phyloP scores from a whole-genome alignment of 768 basidiomycete genomes.

The Vishniacozyma victoriae region DNA sequence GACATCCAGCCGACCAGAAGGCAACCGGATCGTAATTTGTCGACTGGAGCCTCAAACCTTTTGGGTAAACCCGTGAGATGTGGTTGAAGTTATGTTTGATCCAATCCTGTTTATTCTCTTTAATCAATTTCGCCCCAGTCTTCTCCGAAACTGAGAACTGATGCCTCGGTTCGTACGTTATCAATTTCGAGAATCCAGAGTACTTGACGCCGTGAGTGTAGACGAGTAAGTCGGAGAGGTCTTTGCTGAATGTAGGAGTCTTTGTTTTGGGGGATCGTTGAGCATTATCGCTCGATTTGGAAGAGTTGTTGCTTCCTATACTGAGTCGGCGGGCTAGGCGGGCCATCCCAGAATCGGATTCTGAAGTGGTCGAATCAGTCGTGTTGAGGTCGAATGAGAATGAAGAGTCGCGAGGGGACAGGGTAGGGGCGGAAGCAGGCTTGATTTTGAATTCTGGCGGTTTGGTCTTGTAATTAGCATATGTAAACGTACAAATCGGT shows the following conservation, averaged over 20 bases:
- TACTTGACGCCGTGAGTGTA: conserved; percentile 96
- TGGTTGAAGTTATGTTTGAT: conserved; percentile 82
- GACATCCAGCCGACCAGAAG: conserved; percentile 82
- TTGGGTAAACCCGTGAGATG: conserved; percentile 79
- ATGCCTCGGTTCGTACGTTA: conserved; percentile 76
- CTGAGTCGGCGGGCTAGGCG: conserved; percentile 27
- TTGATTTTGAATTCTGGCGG: conserved; percentile 5
- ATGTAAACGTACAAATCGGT: background rate
- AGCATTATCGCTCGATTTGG: too few species aligned
- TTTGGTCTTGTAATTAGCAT: conserved; percentile 12
- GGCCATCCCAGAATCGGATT: conserved; percentile 25
- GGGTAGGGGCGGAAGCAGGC: conserved; percentile 6
- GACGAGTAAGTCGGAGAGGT: conserved; percentile 68
- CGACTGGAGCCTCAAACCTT: conserved; percentile 70
- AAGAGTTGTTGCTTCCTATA: too few species aligned
- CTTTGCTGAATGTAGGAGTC: conserved; percentile 53
- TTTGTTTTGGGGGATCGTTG: too few species aligned
- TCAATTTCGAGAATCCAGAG: conserved; percentile 78
- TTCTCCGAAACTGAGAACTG: conserved; percentile 89
- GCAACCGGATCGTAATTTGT: conserved; percentile 83
- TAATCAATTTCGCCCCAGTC: conserved; percentile 68
- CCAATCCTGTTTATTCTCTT: conserved; percentile 53
- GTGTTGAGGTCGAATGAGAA: conserved; percentile 1
- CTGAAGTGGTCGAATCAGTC: conserved; percentile 19
- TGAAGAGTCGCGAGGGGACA: conserved; percentile 2